These are phyloP conservation scores for Fusarium oligoseptatum DNA, from an alignment of 2,329 filamentous ascomycete species.

Conservation along the genomic window DNA sequence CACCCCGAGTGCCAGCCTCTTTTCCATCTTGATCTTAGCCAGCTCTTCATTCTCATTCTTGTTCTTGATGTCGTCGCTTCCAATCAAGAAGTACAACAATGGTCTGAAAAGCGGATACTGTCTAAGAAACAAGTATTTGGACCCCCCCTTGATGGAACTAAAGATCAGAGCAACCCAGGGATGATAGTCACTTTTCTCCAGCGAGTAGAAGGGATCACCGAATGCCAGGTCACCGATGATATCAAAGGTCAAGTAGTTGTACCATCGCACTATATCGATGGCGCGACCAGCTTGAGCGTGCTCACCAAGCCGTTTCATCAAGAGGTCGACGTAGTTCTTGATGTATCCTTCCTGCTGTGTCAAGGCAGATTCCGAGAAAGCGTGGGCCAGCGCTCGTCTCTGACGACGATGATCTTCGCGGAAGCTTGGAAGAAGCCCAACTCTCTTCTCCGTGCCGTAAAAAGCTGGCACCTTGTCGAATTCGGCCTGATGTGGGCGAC, in stretches of 20 bases:
- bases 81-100: background rate
- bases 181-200: background rate
- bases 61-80: background rate
- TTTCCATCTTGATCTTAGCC: background rate
- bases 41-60: background rate
- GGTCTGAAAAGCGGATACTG: background rate
- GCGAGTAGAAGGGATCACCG: background rate
- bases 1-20: constrained; percentile 10
- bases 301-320: constrained; percentile 6
- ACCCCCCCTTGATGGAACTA: background rate
- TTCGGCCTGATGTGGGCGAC: background rate
- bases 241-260: background rate
- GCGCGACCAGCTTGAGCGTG: background rate
- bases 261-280: background rate
- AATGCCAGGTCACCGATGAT: background rate
- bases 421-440: background rate
- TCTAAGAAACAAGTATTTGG: background rate
- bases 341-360: constrained; percentile 3
- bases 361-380: constrained; percentile 5
- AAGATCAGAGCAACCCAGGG: background rate
- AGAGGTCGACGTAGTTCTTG: background rate
- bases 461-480: constrained; percentile 12
- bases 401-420: background rate
- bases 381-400: background rate
- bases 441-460: background rate